These are phyloP conservation scores for Kwoniella mangroviensis DNA, from an alignment of 768 basidiomycete genomes.

Conservation along the genomic window DNA sequence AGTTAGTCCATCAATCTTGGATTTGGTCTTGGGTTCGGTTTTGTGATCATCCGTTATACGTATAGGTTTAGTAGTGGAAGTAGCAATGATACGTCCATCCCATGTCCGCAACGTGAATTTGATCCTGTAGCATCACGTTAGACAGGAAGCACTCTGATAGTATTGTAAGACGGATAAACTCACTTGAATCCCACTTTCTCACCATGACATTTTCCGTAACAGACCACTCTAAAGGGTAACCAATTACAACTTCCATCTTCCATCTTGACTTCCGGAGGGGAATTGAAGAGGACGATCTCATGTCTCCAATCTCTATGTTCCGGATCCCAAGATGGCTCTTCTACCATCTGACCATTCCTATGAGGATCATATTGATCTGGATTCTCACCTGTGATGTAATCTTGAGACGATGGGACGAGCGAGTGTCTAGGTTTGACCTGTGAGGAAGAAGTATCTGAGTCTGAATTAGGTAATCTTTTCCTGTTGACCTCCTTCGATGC, in stretches of 20 bases:
- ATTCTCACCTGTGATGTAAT: constrained; percentile 46
- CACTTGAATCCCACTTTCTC: constrained; percentile 88
- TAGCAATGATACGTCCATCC: constrained; percentile 76
- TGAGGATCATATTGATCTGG: constrained; percentile 50
- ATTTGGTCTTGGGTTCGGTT: constrained; percentile 60
- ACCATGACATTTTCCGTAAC: constrained; percentile 97
- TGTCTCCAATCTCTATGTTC: constrained; percentile 55
- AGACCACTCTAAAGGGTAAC: constrained; percentile 93
- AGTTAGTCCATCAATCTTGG: constrained; percentile 25
- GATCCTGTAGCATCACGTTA: constrained; percentile 62
- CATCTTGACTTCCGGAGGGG: constrained; percentile 85
- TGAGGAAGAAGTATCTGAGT: constrained; percentile 39
- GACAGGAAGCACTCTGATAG: constrained; percentile 2
- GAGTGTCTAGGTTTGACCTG: constrained; percentile 18
- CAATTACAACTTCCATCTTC: constrained; percentile 76
- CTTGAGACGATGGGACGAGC: constrained; percentile 35
- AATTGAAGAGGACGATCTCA: constrained; percentile 91
- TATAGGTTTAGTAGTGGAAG: constrained; percentile 82
- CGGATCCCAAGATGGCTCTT: constrained; percentile 51
- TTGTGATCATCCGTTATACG: constrained; percentile 99
- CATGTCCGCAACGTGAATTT: constrained; percentile 83
- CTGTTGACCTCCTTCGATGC: constrained; percentile 45
- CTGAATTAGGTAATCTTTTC: constrained; percentile 39
- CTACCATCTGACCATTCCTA: constrained; percentile 37
- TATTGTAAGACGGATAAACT: constrained; percentile 14